These are phyloP conservation scores for Paramecium primaurelia DNA, from an alignment of 73 alveolate species.

Conservation along the genomic window DNA sequence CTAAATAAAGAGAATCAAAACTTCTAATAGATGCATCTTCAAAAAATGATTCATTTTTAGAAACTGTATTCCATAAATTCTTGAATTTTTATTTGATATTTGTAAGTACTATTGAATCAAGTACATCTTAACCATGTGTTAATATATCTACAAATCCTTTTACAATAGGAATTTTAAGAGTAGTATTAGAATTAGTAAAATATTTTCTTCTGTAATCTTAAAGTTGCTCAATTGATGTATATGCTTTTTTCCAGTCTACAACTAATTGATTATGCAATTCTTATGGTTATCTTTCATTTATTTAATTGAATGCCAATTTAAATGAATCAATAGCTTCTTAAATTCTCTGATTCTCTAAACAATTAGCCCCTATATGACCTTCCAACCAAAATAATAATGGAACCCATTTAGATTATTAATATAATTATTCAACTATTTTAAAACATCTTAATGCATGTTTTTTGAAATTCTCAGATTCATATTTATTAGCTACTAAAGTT, in stretches of 20 bases:
- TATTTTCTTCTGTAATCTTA: neutral
- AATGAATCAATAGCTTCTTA: conserved; percentile 21
- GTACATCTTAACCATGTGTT: neutral
- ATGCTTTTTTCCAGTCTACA: conserved; percentile 28
- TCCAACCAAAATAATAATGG: conserved; percentile 23
- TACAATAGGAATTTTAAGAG: neutral
- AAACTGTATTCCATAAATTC: conserved; percentile 15
- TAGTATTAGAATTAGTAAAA: neutral
- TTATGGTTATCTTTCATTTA: neutral
- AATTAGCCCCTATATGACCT: conserved; percentile 50
- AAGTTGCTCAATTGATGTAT: neutral
- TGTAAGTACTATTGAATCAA: neutral
- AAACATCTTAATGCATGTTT: conserved; percentile 18
- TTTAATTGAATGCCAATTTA: conserved; percentile 33
- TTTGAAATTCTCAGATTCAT: conserved; percentile 33
- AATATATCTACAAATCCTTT: conserved; percentile 36
- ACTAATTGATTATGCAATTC: conserved; percentile 23
- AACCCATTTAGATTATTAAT: conserved; percentile 19
- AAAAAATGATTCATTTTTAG: neutral
- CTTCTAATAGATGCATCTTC: conserved; percentile 18
- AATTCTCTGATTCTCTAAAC: conserved; percentile 5
- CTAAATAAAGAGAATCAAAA: conserved; percentile 7
- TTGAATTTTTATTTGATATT: neutral
- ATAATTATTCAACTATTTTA: conserved; percentile 20
- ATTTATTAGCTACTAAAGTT: conserved; percentile 29